Evolutionary conservation across 257 asterid species (phyloP).

Genomic region (Penstemon barbatus): DNA sequence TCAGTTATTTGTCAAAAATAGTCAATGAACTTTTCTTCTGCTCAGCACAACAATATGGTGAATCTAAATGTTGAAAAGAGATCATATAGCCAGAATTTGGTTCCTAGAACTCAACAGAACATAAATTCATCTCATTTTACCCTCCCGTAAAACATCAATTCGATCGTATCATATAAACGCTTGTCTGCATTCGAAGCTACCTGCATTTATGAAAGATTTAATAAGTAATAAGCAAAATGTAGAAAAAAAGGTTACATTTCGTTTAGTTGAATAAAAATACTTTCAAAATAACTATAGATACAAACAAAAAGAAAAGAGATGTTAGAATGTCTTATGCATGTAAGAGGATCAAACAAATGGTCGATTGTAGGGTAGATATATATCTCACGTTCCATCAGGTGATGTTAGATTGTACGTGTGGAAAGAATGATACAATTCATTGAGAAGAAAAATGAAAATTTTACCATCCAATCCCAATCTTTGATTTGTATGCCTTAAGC

Average conservation of each 20-base stretch:
- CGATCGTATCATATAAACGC: conserved; percentile 80
- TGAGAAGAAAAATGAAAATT: neutral
- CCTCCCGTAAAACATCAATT: conserved; percentile 71
- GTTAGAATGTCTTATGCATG: conserved; percentile 21
- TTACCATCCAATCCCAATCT: neutral
- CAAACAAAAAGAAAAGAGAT: conserved; percentile 21
- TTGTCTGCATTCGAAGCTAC: conserved; percentile 66
- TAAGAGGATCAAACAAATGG: conserved; percentile 1
- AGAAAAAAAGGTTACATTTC: neutral
- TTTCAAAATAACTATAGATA: conserved; percentile 17
- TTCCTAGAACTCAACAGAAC: neutral
- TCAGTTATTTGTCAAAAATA: no score
- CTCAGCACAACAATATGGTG: no score
- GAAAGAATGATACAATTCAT: conserved; percentile 58
- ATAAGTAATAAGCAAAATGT: neutral
- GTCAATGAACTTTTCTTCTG: no score
- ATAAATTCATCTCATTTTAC: conserved; percentile 67
- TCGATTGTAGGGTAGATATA: conserved; percentile 10
- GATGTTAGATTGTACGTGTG: conserved; percentile 87
- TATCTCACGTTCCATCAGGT: conserved; percentile 77
- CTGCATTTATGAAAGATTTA: conserved; percentile 41
- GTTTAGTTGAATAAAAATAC: neutral
- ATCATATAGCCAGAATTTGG: neutral
- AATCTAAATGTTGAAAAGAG: no score
- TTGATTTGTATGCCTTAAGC: conserved; percentile 1